Base-by-base conservation (phyloP, 345 rosid genomes). In the Eucalyptus leucophloia region DNA sequence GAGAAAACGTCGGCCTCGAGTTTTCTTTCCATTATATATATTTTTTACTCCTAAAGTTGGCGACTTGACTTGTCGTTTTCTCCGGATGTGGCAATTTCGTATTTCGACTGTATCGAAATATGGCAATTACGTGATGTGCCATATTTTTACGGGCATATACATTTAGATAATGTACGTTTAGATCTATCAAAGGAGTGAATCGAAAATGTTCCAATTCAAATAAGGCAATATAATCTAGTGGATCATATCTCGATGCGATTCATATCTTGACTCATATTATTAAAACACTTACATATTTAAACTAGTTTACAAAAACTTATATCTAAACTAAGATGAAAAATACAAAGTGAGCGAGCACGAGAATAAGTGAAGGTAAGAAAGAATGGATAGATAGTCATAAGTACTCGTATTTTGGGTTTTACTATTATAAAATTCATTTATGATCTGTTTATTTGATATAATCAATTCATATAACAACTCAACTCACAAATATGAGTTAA, bases 261-360 rank as follows among this genome's bases (percentile, higher is more conserved):
- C 2, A 53, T 53, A 53, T 21, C 26, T 53, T 0, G 5, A 21
- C 10, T 2, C 1, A 21, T 53, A 53, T 53, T 0, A 2, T 0
- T 56, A 9, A 56, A 56, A 56, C 3, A 4, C 7, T 56, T 56
- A 9, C 0, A 24, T 56, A 24, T 56, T 9, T 9, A 56, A 56
- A 56, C 3, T 56, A 9, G 1, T 9, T 0, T 9, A 9, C 0
- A 23, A 4, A 56, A 23, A 56, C 30, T 56, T 3, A 21, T 56
- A 56, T 9, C 5, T 9, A 1, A 23, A 9, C 5, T 4, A 5
- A 56, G 5, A 9, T 23, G 60, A 56, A 23, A 56, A 56, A 21
- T 8, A 53, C 1, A 0, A 9, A 9, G 3, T 54, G 12, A 54
- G 3, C 3, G 1, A 9, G 6, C 6, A 9, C 0, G 1, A 23